Evolutionary conservation across 257 asterid genomes (phyloP), one percentile per base, ranked within the genome.

Genomic region (Hygrophila difformis): DNA sequence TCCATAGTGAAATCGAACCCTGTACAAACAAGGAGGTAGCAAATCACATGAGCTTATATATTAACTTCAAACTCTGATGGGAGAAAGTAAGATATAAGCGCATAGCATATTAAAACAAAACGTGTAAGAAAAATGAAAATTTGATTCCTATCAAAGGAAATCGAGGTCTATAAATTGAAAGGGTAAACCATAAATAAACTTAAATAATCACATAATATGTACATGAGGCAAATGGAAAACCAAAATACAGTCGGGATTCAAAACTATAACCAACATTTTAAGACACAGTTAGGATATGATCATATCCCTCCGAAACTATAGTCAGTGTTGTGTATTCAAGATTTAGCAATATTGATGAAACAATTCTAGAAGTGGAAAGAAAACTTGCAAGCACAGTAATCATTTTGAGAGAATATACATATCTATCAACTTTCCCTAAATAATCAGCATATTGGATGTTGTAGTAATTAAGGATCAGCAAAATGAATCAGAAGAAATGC

Each of bases 1-100:
- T 5, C 75, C 75, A 45, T 68, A 68, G 37, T 68, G 75, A 38
- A 68, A 63, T 38, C 75, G 69, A 49, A 68, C 75, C 66, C 75
- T 68, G 46, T 12, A 47, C 31, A 46, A 34, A 28, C 3, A 41
- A 24, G 28, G n/a, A 33, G 52, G 23, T 15, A 50, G 38, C 28
- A 33, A 22, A 51, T 11, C 23, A 46, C 6, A 44, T 12, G 37
- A 29, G 17, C 48, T 6, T 15, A 38, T 2, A 1, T 9, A 3
- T 37, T 16, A 37, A 34, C 52, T 8, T 55, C 44, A 34, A 49
- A 4, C 14, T 12, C 21, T 34, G 46, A 50, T 36, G 36, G 56
- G 17, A 11, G 31, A 18, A n/a, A 20, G 8, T 28, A 13, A 14
- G 43, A n/a, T 42, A 39, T 13, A 22, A 12, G 5, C 11, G 38